Evolutionary conservation across 176 grass and related monocot species (phyloP).

Genomic region (Cenchrus fungigraminus): DNA sequence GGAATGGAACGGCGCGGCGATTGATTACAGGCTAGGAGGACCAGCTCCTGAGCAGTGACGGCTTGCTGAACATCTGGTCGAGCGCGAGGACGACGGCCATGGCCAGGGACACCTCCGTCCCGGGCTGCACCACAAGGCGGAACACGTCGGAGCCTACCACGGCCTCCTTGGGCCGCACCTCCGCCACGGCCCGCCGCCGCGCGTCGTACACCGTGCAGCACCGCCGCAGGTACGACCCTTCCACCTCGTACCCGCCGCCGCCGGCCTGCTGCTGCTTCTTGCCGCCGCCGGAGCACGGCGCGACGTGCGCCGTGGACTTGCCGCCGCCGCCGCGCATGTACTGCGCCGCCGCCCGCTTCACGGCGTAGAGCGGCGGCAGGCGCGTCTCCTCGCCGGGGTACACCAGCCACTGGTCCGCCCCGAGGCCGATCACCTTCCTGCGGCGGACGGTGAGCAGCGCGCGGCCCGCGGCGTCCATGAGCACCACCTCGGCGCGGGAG

Average conservation of each 20-base stretch:
- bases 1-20: background rate
- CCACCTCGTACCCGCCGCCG: conserved; percentile 53
- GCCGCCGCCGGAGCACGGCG: conserved; percentile 24
- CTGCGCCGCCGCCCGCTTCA: conserved; percentile 60
- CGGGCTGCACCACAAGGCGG: conserved; percentile 68
- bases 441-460: conserved; percentile 76
- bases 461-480: conserved; percentile 81
- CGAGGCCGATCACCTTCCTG: conserved; percentile 71
- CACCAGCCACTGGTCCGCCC: conserved; percentile 69
- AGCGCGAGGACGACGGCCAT: conserved; percentile 87
- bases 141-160: conserved; percentile 80
- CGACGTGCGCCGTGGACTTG: conserved; percentile 60
- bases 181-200: conserved; percentile 56
- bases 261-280: background rate
- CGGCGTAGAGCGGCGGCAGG: conserved; percentile 55
- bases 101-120: conserved; percentile 59
- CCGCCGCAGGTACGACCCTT: conserved; percentile 76
- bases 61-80: conserved; percentile 83
- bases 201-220: conserved; percentile 80
- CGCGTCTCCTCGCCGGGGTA: conserved; percentile 62
- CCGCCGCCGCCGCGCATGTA: conserved; percentile 33
- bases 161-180: conserved; percentile 74
- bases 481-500: conserved; percentile 69
- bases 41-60: conserved; percentile 62
- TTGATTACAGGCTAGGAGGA: conserved; percentile 48